phyloP scores from a whole-genome alignment of 441 rosid genomes.

The Croton setiger region DNA sequence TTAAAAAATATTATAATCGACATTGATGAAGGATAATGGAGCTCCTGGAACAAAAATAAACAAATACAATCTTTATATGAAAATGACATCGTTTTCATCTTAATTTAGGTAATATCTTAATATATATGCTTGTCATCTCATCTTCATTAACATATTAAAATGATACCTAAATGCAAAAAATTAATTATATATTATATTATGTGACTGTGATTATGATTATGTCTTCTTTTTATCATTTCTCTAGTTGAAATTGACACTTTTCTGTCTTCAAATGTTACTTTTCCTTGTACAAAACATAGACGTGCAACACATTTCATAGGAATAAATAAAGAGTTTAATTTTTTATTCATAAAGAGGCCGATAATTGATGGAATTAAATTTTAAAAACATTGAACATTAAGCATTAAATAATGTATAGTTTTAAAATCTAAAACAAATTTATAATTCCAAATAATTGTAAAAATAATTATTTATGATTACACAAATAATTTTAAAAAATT shows the following conservation, averaged over 20 bases:
- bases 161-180: neutral
- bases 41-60: too few relatives aligned
- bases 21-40: too few relatives aligned
- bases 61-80: neutral
- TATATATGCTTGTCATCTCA: neutral
- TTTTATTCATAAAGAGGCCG: too few relatives aligned
- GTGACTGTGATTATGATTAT: neutral
- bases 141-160: neutral
- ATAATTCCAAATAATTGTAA: too few relatives aligned
- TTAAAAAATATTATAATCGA: too few relatives aligned
- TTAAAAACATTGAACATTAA: too few relatives aligned
- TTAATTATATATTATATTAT: neutral
- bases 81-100: slow-evolving; percentile 8
- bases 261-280: neutral
- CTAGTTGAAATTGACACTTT: slow-evolving; percentile 5
- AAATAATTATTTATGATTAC: too few relatives aligned
- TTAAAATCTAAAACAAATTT: too few relatives aligned
- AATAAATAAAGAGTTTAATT: too few relatives aligned
- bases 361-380: too few relatives aligned
- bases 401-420: too few relatives aligned
- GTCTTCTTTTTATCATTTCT: neutral
- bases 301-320: neutral
- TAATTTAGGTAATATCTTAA: neutral
- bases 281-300: neutral
- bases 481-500: too few relatives aligned